phyloP scores from a whole-genome alignment of 257 asterid species.

The Plectranthus barbatus region DNA sequence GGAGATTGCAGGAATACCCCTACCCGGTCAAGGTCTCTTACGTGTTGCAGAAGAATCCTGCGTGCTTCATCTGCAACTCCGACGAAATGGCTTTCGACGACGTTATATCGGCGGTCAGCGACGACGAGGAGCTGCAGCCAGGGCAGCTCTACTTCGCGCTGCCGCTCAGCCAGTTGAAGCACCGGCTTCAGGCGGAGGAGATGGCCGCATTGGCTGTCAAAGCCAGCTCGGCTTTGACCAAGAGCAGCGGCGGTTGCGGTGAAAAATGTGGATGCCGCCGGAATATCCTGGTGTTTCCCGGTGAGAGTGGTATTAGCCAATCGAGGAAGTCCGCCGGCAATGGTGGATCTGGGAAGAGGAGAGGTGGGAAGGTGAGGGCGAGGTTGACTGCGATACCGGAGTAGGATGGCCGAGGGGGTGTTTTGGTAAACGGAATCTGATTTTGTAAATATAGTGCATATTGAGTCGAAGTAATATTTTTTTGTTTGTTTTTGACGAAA shows the following conservation, averaged over 20 bases:
- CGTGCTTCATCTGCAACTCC: constrained; percentile 72
- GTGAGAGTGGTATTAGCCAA: constrained; percentile 17
- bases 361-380: constrained; percentile 31
- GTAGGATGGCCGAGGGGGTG: constrained; percentile 56
- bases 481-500: neutral
- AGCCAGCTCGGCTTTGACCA: constrained; percentile 79
- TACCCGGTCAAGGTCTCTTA: constrained; percentile 70
- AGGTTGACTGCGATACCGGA: constrained; percentile 68
- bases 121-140: constrained; percentile 68
- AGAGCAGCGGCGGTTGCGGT: constrained; percentile 30
- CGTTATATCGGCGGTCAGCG: constrained; percentile 57
- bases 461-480: neutral
- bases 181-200: constrained; percentile 68
- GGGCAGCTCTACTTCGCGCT: constrained; percentile 86
- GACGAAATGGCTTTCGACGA: constrained; percentile 89
- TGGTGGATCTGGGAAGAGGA: constrained; percentile 22
- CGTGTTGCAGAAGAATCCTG: constrained; percentile 59
- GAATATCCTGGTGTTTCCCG: constrained; percentile 27
- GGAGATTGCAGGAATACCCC: constrained; percentile 70
- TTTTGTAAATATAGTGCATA: constrained; percentile 28
- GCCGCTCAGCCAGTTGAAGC: constrained; percentile 51
- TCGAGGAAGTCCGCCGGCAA: constrained; percentile 15
- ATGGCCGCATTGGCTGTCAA: constrained; percentile 99
- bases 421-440: constrained; percentile 20
- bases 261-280: constrained; percentile 55